phyloP scores from a whole-genome alignment of 1,139 yeast species.

The Blastobotrys capitulatus region DNA sequence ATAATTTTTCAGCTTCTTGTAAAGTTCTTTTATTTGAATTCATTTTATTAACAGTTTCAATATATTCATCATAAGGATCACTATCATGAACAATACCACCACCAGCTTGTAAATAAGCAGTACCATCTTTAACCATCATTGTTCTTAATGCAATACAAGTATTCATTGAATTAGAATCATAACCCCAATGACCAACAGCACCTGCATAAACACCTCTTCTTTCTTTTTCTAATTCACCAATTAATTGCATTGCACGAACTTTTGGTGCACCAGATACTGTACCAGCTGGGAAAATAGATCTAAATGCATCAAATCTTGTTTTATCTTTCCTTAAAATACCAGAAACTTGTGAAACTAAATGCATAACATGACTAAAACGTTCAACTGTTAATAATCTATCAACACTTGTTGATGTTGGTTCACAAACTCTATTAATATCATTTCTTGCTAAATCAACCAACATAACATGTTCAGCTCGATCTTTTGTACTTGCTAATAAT shows the following conservation, averaged over 20 bases:
- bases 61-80: conserved; percentile 90
- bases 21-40: conserved; percentile 86
- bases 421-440: conserved; percentile 91
- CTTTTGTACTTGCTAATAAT: conserved; percentile 75
- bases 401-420: conserved; percentile 75
- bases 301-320: conserved; percentile 91
- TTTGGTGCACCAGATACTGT: conserved; percentile 98
- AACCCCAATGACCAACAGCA: conserved; percentile 99
- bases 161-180: conserved; percentile 88
- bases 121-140: conserved; percentile 88
- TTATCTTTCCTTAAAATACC: conserved; percentile 80
- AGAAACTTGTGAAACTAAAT: conserved; percentile 88
- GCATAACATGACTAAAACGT: conserved; percentile 96
- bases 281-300: conserved; percentile 98
- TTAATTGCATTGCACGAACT: conserved; percentile 92
- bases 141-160: conserved; percentile 97
- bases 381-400: conserved; percentile 86
- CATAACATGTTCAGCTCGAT: conserved; percentile 97
- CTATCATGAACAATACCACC: conserved; percentile 97
- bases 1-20: conserved; percentile 79
- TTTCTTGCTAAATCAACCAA: conserved; percentile 95
- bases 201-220: conserved; percentile 97
- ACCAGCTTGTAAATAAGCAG: conserved; percentile 94
- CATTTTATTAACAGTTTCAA: conserved; percentile 97
- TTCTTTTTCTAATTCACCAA: conserved; percentile 82